phyloP scores from a whole-genome alignment of 208 protist genomes.

The Herpetomonas samuelpessoai region DNA sequence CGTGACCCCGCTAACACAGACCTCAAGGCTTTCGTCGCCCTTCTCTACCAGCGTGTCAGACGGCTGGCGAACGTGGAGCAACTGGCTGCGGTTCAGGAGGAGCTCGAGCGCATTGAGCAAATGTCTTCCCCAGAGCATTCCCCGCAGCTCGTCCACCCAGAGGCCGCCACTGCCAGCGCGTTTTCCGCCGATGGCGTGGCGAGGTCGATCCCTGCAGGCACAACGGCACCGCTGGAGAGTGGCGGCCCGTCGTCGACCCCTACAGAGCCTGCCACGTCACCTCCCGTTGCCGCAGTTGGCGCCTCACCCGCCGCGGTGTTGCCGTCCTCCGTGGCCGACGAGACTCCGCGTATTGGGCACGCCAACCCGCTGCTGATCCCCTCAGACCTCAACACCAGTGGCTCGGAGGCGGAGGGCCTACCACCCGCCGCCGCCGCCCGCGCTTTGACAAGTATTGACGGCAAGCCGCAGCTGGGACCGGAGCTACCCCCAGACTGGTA shows the following conservation, averaged over 20 bases:
- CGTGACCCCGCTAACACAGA: constrained; percentile 30
- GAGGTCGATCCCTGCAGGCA: too few species aligned
- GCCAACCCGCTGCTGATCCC: constrained; percentile 34
- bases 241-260: not conserved
- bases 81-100: constrained; percentile 32
- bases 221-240: too few species aligned
- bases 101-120: constrained; percentile 29
- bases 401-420: constrained; percentile 46
- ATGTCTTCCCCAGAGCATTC: constrained; percentile 1
- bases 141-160: not conserved
- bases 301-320: not conserved
- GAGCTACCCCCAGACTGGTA: constrained; percentile 69
- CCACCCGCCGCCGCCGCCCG: not conserved
- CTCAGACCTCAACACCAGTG: constrained; percentile 69
- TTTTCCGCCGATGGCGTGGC: too few species aligned
- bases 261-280: not conserved
- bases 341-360: constrained; percentile 27
- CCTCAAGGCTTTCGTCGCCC: constrained; percentile 43
- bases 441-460: not conserved
- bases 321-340: not conserved
- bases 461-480: constrained; percentile 26
- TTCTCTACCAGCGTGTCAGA: constrained; percentile 49
- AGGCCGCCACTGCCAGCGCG: too few species aligned
- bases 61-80: constrained; percentile 47
- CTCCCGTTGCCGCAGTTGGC: not conserved